Evolutionary conservation across 208 protist genomes (phyloP).

Genomic region (Strigomonas galati): DNA sequence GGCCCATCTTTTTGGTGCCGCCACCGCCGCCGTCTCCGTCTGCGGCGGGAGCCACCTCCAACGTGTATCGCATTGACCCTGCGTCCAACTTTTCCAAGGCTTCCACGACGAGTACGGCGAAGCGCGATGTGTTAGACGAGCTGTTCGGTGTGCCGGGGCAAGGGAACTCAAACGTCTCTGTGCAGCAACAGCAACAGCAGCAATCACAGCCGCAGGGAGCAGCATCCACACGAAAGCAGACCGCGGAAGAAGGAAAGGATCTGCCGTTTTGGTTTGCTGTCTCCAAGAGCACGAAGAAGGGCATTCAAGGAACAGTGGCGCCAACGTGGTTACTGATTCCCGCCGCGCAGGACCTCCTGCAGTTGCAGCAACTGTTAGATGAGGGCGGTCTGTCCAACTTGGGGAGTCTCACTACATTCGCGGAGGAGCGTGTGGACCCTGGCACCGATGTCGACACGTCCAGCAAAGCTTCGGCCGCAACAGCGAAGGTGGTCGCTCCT

Average conservation of each 20-base stretch:
- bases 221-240: no score
- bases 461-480: no score
- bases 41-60: background rate
- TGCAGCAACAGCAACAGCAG: no score
- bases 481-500: no score
- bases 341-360: slow-evolving; percentile 19
- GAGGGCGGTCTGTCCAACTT: slow-evolving; percentile 15
- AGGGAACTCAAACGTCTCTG: background rate
- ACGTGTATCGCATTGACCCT: background rate
- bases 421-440: slow-evolving; percentile 24
- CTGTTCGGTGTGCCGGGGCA: slow-evolving; percentile 8
- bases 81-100: background rate
- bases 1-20: slow-evolving; percentile 8
- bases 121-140: slow-evolving; percentile 18
- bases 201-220: no score
- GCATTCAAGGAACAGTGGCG: background rate
- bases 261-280: background rate
- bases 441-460: background rate
- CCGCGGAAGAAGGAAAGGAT: background rate
- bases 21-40: background rate
- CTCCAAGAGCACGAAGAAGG: background rate
- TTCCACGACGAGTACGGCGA: background rate
- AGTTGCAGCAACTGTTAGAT: slow-evolving; percentile 12
- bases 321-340: slow-evolving; percentile 38
- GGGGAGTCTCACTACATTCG: slow-evolving; percentile 19